phyloP scores from a whole-genome alignment of 805 yeast species.

The Candida sithepensis region DNA sequence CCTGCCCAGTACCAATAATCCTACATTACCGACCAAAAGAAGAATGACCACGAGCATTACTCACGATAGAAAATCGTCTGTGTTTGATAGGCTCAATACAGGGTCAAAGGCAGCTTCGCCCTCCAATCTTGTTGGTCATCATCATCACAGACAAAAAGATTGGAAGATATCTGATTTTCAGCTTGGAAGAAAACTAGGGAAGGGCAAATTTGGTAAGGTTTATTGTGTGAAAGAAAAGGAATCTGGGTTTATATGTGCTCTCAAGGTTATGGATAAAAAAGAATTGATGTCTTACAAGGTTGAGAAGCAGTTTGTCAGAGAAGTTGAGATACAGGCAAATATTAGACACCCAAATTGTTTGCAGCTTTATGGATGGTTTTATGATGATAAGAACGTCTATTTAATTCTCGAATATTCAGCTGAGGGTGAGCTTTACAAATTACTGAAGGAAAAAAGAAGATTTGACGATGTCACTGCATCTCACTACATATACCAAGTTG shows the following conservation, averaged over 20 bases:
- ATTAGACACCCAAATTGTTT: slow-evolving; percentile 76
- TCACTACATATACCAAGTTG: slow-evolving; percentile 76
- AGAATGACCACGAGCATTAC: background rate
- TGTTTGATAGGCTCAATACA: slow-evolving; percentile 3
- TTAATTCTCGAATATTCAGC: slow-evolving; percentile 80
- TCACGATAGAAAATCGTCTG: slow-evolving; percentile 3
- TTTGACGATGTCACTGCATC: slow-evolving; percentile 75
- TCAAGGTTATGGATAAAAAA: slow-evolving; percentile 84
- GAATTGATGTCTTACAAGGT: slow-evolving; percentile 74
- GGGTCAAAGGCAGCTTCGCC: background rate
- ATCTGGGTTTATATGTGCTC: slow-evolving; percentile 80
- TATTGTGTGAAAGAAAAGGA: slow-evolving; percentile 78
- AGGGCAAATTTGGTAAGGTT: slow-evolving; percentile 91
- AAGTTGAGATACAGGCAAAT: slow-evolving; percentile 84
- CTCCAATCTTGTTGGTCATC: background rate
- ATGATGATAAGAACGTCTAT: slow-evolving; percentile 77
- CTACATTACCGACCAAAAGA: background rate
- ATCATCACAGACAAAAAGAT: slow-evolving; percentile 7
- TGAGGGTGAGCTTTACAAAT: slow-evolving; percentile 81
- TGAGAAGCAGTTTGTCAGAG: slow-evolving; percentile 83
- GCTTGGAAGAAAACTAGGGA: slow-evolving; percentile 82
- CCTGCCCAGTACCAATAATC: background rate
- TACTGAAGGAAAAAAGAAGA: slow-evolving; percentile 60
- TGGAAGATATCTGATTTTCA: slow-evolving; percentile 61
- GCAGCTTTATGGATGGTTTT: slow-evolving; percentile 81